Evolutionary conservation across 1,284 basidiomycete species (phyloP).

Genomic region (Ceratobasidium sp.): DNA sequence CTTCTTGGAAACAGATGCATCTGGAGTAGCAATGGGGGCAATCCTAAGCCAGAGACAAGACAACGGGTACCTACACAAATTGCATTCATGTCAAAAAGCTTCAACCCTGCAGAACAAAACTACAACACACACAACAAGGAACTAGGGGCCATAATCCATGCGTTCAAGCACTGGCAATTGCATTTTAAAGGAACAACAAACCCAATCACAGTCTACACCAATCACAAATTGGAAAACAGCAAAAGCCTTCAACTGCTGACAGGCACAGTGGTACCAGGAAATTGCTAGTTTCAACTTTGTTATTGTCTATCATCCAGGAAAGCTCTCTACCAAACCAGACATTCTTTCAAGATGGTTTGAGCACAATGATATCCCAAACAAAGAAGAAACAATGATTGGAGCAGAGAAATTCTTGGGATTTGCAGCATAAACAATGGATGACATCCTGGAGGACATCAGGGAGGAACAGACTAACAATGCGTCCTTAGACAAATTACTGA

Average conservation of each 20-base stretch:
- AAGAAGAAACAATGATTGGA: background rate
- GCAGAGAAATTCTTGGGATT: background rate
- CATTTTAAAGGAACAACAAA: conserved; percentile 37
- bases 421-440: background rate
- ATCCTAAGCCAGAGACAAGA: conserved; percentile 40
- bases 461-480: background rate
- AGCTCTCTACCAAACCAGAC: conserved; percentile 42
- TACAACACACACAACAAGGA: conserved; percentile 50
- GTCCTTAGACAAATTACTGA: background rate
- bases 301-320: background rate
- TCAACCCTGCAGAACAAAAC: conserved; percentile 46
- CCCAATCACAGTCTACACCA: conserved; percentile 13
- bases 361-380: background rate
- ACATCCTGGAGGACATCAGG: background rate
- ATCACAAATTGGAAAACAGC: conserved; percentile 44
- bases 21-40: conserved; percentile 22
- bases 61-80: conserved; percentile 39
- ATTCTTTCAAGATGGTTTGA: background rate
- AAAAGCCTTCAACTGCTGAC: conserved; percentile 26
- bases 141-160: conserved; percentile 41
- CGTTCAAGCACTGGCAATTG: conserved; percentile 28
- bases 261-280: background rate
- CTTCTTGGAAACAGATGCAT: conserved; percentile 30
- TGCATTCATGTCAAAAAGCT: conserved; percentile 2
- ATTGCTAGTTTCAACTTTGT: conserved; percentile 5